These are phyloP conservation scores for Aspergillus sclerotiicarbonarius DNA, from an alignment of 495 filamentous ascomycete species.

Conservation along the genomic window DNA sequence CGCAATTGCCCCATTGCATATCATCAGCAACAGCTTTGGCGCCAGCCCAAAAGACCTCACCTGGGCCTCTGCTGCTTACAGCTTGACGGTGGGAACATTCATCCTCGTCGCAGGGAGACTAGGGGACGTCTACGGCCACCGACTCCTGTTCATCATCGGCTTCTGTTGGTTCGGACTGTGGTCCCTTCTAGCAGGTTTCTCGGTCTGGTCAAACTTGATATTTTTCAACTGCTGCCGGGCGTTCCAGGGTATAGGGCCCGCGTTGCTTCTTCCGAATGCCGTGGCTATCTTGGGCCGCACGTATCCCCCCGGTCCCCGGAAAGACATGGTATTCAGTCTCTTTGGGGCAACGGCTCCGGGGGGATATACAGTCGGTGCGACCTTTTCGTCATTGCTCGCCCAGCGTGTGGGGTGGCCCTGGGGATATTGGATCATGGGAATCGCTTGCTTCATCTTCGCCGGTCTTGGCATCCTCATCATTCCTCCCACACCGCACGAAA, in stretches of 20 bases:
- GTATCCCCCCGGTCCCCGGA: conserved; percentile 14
- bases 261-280: conserved; percentile 9
- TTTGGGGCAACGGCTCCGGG: neutral
- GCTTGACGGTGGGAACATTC: conserved; percentile 15
- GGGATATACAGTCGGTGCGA: neutral
- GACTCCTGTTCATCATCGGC: conserved; percentile 10
- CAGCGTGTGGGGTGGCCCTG: neutral
- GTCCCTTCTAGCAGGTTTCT: conserved; percentile 9
- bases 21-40: neutral
- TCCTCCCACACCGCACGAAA: neutral
- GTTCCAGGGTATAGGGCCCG: conserved; percentile 12
- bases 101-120: conserved; percentile 10
- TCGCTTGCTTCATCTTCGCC: neutral
- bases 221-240: conserved; percentile 17
- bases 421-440: conserved; percentile 1
- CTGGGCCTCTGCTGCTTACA: conserved; percentile 15
- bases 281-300: conserved; percentile 12
- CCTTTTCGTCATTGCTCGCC: neutral
- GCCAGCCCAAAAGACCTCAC: neutral
- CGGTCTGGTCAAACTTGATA: conserved; percentile 1
- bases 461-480: neutral
- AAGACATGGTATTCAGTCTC: conserved; percentile 17
- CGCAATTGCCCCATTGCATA: neutral
- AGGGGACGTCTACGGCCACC: conserved; percentile 13
- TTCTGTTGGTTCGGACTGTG: conserved; percentile 11